A percentile compares a stretch with the other conserved stretches of the same genome.
phyloP scores from a whole-genome alignment of 768 basidiomycete species.

The Xerocomellus chrysenteron region DNA sequence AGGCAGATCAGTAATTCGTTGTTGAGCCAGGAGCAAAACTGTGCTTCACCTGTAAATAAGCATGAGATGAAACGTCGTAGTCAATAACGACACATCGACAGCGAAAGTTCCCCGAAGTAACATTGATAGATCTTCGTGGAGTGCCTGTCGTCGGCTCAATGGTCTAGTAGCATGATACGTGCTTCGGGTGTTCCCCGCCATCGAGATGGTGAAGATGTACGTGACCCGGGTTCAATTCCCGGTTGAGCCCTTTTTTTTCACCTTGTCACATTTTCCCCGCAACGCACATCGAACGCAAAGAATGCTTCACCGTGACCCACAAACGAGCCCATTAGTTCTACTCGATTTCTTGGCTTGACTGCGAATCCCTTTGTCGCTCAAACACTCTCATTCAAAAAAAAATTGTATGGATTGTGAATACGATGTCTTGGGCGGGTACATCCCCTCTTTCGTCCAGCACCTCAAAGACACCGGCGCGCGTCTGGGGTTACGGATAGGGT shows the following conservation, averaged over 20 bases:
- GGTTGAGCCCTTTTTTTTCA: conserved; percentile 24
- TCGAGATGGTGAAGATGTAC: conserved; percentile 32
- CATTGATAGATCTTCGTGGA: not conserved
- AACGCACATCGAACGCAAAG: conserved; percentile 6
- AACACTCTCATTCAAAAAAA: not conserved
- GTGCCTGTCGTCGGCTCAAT: conserved; percentile 22
- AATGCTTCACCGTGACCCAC: conserved; percentile 13
- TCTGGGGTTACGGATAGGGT: conserved; percentile 8
- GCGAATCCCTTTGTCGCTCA: not conserved
- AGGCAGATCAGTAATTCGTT: too few relatives aligned
- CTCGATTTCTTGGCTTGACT: conserved; percentile 1
- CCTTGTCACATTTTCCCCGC: not conserved
- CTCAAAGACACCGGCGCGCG: conserved; percentile 25
- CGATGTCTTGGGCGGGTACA: conserved; percentile 20
- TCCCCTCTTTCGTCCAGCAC: conserved; percentile 28
- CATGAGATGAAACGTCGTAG: too few relatives aligned
- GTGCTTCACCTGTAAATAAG: too few relatives aligned
- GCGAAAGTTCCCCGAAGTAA: too few relatives aligned
- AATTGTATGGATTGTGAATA: conserved; percentile 13
- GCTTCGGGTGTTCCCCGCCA: conserved; percentile 29
- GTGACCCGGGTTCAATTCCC: conserved; percentile 39
- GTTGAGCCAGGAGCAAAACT: too few relatives aligned
- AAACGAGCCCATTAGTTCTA: not conserved
- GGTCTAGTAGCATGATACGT: conserved; percentile 39
- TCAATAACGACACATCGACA: too few relatives aligned